Percentiles rank a stretch among this genome's conserved stretches.
phyloP scores from a whole-genome alignment of 768 basidiomycete genomes.

The Collybiopsis confluens region DNA sequence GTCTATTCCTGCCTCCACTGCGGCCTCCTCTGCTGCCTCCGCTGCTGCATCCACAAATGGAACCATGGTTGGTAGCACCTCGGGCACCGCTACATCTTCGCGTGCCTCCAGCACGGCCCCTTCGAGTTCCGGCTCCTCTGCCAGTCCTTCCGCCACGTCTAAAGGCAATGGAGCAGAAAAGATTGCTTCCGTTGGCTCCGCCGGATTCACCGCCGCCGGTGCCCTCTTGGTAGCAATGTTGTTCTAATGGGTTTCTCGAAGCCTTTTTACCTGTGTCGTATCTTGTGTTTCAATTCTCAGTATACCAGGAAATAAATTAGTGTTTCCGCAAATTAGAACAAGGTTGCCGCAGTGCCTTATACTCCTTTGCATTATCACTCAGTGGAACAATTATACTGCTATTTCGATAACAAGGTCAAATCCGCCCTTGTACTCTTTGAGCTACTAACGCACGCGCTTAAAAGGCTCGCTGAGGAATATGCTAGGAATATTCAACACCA shows the following conservation, averaged over 20 bases:
- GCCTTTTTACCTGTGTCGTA: too few species aligned
- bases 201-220: background rate
- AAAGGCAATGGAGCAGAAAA: background rate
- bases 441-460: background rate
- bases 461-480: background rate
- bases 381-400: too few species aligned
- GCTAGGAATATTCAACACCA: too few species aligned
- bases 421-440: too few species aligned
- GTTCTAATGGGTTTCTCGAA: too few species aligned
- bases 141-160: background rate
- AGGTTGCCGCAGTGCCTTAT: too few species aligned
- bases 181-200: background rate
- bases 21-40: background rate
- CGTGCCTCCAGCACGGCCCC: background rate
- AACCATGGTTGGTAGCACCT: too few species aligned
- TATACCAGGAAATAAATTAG: too few species aligned
- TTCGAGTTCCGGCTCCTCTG: background rate
- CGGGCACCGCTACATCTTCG: background rate
- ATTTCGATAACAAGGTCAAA: too few species aligned
- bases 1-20: background rate
- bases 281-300: too few species aligned
- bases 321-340: background rate
- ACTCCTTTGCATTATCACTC: too few species aligned
- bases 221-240: background rate
- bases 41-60: background rate